Conservation (phyloP, 306 rosid species). For the Cyclanthera cordifolia region DNA sequence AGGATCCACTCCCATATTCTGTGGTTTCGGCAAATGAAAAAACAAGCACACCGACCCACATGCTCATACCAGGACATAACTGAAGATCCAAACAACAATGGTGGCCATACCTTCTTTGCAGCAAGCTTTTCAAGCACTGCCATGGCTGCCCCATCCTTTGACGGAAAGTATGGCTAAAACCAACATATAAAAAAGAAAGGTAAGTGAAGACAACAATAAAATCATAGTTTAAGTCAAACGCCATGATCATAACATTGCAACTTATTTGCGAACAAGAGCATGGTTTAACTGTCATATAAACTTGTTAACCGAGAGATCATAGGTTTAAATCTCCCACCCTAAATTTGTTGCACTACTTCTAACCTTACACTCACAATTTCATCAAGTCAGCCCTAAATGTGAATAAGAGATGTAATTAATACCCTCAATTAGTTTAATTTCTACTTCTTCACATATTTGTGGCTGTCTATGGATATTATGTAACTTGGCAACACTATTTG, state of each 20-base stretch:
- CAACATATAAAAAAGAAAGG: neutral
- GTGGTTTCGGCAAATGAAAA: constrained; percentile 61
- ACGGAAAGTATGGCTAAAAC: constrained; percentile 57
- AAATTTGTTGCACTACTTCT: too few relatives aligned
- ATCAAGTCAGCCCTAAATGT: neutral
- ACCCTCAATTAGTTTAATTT: neutral
- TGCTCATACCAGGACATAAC: constrained; percentile 90
- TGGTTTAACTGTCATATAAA: too few relatives aligned
- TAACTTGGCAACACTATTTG: neutral
- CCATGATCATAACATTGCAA: neutral
- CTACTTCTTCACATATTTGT: neutral
- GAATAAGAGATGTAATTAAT: neutral
- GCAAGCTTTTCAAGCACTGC: constrained; percentile 41
- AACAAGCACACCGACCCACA: constrained; percentile 60
- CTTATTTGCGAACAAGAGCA: neutral
- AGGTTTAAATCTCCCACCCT: too few relatives aligned
- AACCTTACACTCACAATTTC: neutral
- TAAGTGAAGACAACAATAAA: neutral
- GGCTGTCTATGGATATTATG: neutral
- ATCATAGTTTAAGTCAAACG: neutral
- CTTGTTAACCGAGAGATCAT: too few relatives aligned
- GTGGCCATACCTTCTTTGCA: constrained; percentile 58
- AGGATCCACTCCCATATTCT: constrained; percentile 51
- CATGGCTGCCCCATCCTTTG: constrained; percentile 31
- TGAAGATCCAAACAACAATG: constrained; percentile 43